Percentiles rank a stretch among this genome's conserved stretches.
Conservation (phyloP, 2,329 filamentous ascomycete species). For the Achaetomium macrosporum region DNA sequence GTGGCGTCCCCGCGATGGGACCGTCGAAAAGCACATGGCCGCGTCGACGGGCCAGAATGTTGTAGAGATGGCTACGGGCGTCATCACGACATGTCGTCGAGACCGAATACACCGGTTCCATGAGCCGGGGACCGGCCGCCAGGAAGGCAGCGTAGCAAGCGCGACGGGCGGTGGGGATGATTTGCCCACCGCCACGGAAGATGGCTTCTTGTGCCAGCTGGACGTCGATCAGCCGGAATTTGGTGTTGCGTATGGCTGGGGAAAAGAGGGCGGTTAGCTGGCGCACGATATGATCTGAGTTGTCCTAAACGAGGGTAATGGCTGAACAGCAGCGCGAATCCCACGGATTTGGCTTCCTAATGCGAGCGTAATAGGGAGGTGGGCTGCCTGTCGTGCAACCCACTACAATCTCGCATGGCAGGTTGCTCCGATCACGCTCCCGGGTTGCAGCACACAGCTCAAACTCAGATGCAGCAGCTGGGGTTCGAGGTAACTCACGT, state of each 20-base stretch:
- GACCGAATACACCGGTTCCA: constrained; percentile 93
- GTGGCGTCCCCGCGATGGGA: constrained; percentile 85
- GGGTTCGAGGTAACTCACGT: constrained; percentile 54
- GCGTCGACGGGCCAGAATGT: constrained; percentile 77
- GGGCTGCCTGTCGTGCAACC: constrained; percentile 1
- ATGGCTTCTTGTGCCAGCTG: constrained; percentile 84
- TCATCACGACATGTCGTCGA: constrained; percentile 90
- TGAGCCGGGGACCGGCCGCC: constrained; percentile 91
- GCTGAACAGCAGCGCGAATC: background rate
- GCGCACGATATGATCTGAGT: background rate
- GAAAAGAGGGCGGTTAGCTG: background rate
- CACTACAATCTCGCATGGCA: background rate
- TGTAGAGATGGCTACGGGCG: constrained; percentile 83
- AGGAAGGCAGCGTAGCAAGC: constrained; percentile 95
- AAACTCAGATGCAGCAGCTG: background rate
- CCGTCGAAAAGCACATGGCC: constrained; percentile 94
- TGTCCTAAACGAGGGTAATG: background rate
- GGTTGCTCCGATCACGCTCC: constrained; percentile 9
- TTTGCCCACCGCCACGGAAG: constrained; percentile 90
- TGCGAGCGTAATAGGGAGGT: background rate
- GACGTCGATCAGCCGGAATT: constrained; percentile 93
- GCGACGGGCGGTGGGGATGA: constrained; percentile 89
- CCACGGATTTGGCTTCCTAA: background rate
- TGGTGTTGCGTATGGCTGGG: constrained; percentile 88
- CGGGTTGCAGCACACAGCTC: constrained; percentile 2